Percentiles rank a stretch among this genome's conserved stretches.
Conservation (phyloP, 331 rosid species). For the Prunus yedoensis region DNA sequence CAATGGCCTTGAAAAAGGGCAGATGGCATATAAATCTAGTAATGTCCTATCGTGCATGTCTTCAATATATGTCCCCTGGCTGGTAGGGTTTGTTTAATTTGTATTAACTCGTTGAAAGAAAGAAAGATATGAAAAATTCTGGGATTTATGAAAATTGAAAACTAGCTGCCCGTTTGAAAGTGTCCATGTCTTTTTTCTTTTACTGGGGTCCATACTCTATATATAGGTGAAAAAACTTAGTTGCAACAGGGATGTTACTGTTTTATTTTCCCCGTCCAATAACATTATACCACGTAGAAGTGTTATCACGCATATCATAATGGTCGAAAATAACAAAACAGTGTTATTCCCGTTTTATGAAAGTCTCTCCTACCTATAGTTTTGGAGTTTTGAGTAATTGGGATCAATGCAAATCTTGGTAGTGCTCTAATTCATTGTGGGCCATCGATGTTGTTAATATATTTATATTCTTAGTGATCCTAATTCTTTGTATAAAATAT, state of each 20-base stretch:
- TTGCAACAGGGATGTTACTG: no score
- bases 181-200: background rate
- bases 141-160: background rate
- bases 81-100: background rate
- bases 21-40: background rate
- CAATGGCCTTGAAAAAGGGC: background rate
- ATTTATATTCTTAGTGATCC: conserved; percentile 2
- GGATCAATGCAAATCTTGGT: conserved; percentile 10
- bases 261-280: accelerated
- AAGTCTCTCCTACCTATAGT: no score
- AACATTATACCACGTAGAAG: no score
- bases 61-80: background rate
- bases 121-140: background rate
- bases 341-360: accelerated
- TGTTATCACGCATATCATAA: no score
- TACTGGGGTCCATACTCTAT: background rate
- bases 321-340: no score
- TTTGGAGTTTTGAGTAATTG: background rate
- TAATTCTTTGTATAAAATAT: background rate
- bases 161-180: background rate
- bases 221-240: no score
- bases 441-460: background rate
- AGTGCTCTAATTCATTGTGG: conserved; percentile 1
- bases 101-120: background rate
- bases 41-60: background rate